Evolutionary conservation across 2,329 filamentous ascomycete species (phyloP).

Genomic region (Tolypocladium endophyticum): DNA sequence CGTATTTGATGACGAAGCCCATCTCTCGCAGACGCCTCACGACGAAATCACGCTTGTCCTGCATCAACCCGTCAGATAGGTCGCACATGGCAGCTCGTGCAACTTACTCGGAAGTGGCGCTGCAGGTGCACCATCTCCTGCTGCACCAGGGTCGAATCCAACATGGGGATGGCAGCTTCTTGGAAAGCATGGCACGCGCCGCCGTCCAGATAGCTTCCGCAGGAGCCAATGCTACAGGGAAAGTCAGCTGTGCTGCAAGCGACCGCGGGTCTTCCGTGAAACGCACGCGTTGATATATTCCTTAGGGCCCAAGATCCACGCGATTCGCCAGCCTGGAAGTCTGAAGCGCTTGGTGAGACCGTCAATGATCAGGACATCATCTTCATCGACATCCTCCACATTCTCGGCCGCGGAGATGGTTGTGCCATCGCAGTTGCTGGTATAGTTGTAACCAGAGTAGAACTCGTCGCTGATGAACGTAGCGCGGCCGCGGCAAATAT

Average conservation of each 20-base stretch:
- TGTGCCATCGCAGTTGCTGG: slow-evolving; percentile 76
- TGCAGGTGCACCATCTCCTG: slow-evolving; percentile 86
- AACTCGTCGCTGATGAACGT: slow-evolving; percentile 96
- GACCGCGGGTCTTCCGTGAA: neutral
- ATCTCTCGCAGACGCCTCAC: slow-evolving; percentile 70
- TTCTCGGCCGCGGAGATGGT: slow-evolving; percentile 87
- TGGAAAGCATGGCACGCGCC: slow-evolving; percentile 94
- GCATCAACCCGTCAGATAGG: neutral
- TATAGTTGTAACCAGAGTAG: slow-evolving; percentile 95
- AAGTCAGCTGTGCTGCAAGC: slow-evolving; percentile 1
- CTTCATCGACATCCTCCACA: slow-evolving; percentile 77
- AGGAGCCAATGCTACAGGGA: slow-evolving; percentile 59
- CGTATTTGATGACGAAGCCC: slow-evolving; percentile 75
- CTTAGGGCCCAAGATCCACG: slow-evolving; percentile 92
- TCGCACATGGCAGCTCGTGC: neutral
- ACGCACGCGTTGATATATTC: slow-evolving; percentile 80
- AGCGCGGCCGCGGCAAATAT: slow-evolving; percentile 80
- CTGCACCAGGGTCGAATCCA: slow-evolving; percentile 73
- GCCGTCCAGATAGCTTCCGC: slow-evolving; percentile 88
- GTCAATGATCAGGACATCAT: slow-evolving; percentile 90
- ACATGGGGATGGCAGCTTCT: slow-evolving; percentile 83
- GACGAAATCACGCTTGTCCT: slow-evolving; percentile 86
- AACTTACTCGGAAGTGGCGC: slow-evolving; percentile 61
- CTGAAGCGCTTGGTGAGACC: slow-evolving; percentile 95
- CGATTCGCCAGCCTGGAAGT: slow-evolving; percentile 90